These are phyloP conservation scores for Eragrostis curvula DNA, from an alignment of 176 grass and related monocot species.

Conservation along the genomic window DNA sequence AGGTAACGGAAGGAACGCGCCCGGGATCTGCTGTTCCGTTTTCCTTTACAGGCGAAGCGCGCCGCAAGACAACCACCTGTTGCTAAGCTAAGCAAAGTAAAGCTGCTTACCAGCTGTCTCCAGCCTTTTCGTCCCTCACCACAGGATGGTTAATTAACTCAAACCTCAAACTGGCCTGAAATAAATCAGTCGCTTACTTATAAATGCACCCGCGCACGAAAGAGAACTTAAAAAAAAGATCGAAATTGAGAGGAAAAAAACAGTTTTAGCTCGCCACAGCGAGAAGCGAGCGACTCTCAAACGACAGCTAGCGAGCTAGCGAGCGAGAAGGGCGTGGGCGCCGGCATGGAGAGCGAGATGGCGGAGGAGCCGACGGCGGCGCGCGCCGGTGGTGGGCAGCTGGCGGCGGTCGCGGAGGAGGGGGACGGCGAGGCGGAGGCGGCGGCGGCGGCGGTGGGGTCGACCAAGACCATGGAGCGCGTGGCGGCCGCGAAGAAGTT, in stretches of 20 bases:
- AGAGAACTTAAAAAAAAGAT: neutral
- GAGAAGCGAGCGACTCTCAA: neutral
- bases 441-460: constrained; percentile 43
- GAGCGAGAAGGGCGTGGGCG: constrained; percentile 24
- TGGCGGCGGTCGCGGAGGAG: constrained; percentile 29
- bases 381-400: neutral
- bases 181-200: neutral
- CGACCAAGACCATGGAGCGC: constrained; percentile 73
- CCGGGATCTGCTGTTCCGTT: neutral
- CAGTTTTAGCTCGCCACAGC: constrained; percentile 23
- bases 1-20: neutral
- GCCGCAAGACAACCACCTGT: neutral
- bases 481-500: constrained; percentile 90
- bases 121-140: constrained; percentile 10
- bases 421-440: constrained; percentile 11
- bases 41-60: too few species aligned
- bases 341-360: constrained; percentile 42
- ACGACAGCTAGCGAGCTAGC: constrained; percentile 1
- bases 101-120: constrained; percentile 7
- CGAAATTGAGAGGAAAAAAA: neutral
- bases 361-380: neutral
- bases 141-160: neutral
- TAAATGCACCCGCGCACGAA: neutral
- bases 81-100: neutral
- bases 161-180: constrained; percentile 1